These are phyloP conservation scores for Bolboschoenus planiculmis DNA, from an alignment of 176 grass and related monocot genomes.

Conservation along the genomic window DNA sequence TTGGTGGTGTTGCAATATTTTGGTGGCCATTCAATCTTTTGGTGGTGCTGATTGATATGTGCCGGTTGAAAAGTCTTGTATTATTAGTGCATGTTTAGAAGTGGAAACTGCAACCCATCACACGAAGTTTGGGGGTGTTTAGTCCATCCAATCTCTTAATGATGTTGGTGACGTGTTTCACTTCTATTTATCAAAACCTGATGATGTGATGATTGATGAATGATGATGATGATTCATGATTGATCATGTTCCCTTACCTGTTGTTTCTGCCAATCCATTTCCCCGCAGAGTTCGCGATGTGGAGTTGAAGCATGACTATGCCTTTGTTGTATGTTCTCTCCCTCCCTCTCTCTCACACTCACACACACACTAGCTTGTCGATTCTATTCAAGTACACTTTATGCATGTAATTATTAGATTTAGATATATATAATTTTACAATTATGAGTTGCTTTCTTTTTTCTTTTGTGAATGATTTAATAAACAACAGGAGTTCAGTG, in stretches of 20 bases:
- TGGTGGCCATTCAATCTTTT: conserved; percentile 30
- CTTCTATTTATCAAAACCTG: conserved; percentile 54
- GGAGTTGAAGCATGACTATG: conserved; percentile 99
- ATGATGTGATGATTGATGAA: conserved; percentile 29
- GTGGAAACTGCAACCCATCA: conserved; percentile 21
- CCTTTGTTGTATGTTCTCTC: conserved; percentile 79
- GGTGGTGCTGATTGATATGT: conserved; percentile 23
- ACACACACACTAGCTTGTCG: not conserved
- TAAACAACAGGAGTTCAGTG: conserved; percentile 67
- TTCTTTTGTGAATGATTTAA: not conserved
- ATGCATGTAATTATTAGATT: not conserved
- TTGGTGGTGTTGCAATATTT: conserved; percentile 25
- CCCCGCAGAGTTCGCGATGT: conserved; percentile 94
- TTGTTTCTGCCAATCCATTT: conserved; percentile 71
- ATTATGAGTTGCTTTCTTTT: not conserved
- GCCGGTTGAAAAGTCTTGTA: conserved; percentile 15
- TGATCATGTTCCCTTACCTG: conserved; percentile 73
- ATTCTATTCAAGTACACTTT: not conserved
- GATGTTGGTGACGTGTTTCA: conserved; percentile 85
- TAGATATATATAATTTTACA: not conserved
- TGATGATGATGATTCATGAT: conserved; percentile 34
- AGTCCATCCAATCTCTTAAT: conserved; percentile 63
- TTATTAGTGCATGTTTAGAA: conserved; percentile 22
- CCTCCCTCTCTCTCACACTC: not conserved
- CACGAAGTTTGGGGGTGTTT: conserved; percentile 18